Conservation (phyloP, 2,329 filamentous ascomycete genomes). For the Daldinia sp. region DNA sequence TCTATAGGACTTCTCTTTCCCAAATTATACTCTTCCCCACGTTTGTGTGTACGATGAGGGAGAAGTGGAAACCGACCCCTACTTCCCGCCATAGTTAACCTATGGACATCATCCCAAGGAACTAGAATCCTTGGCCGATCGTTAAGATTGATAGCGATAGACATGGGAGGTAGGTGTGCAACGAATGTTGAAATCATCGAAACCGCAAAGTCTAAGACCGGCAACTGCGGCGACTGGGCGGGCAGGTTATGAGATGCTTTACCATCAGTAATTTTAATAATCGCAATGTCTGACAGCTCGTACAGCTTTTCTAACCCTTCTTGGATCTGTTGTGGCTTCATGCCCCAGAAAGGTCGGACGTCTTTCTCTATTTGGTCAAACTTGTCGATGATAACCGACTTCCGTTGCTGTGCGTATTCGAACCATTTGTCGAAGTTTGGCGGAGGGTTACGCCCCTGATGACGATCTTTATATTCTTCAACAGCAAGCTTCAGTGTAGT, state of each 20-base stretch:
- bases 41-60: conserved; percentile 61
- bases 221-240: conserved; percentile 50
- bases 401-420: conserved; percentile 75
- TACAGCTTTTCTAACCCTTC: conserved; percentile 62
- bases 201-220: conserved; percentile 60
- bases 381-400: conserved; percentile 80
- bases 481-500: conserved; percentile 61
- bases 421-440: conserved; percentile 89
- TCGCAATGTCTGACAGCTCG: conserved; percentile 58
- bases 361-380: conserved; percentile 84
- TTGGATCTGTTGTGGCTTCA: conserved; percentile 76
- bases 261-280: conserved; percentile 73
- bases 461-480: conserved; percentile 62
- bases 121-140: conserved; percentile 80
- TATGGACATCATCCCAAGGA: conserved; percentile 71
- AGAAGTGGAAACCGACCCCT: conserved; percentile 58
- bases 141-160: conserved; percentile 83
- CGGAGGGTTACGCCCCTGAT: conserved; percentile 77
- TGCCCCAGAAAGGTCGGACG: conserved; percentile 80
- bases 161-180: conserved; percentile 82
- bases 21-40: conserved; percentile 23
- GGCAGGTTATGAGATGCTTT: conserved; percentile 61
- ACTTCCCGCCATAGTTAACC: conserved; percentile 49
- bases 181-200: conserved; percentile 79
- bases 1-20: conserved; percentile 14